Percentiles rank a stretch among this genome's conserved stretches.
Conservation (phyloP, 345 rosid genomes). For the Sonneratia caseolaris region DNA sequence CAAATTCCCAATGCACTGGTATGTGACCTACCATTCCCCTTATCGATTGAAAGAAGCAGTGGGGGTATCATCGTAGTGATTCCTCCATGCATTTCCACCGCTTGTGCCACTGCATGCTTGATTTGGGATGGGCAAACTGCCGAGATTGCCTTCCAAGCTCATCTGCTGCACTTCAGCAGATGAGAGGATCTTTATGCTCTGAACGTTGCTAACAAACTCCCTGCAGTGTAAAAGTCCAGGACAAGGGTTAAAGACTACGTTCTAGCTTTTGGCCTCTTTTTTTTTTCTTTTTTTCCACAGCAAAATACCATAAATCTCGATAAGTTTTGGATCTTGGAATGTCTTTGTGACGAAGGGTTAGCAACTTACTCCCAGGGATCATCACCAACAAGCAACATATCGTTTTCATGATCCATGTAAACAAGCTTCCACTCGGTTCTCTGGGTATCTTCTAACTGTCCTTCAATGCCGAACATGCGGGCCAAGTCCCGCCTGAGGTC, state of each 20-base stretch:
- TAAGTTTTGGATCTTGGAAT: too few species aligned
- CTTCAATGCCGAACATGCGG: conserved; percentile 91
- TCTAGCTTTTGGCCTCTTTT: too few species aligned
- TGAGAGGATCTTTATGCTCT: conserved; percentile 83
- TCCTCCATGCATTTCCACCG: conserved; percentile 84
- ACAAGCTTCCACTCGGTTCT: conserved; percentile 92
- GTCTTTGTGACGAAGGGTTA: background rate
- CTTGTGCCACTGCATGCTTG: conserved; percentile 86
- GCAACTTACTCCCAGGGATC: conserved; percentile 97
- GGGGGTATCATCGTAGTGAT: conserved; percentile 72
- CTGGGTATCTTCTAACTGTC: conserved; percentile 86
- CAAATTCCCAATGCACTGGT: too few species aligned
- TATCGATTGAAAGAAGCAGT: conserved; percentile 81
- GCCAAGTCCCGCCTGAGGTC: conserved; percentile 85
- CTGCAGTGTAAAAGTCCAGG: conserved; percentile 29
- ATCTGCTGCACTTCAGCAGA: conserved; percentile 89
- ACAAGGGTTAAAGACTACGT: background rate
- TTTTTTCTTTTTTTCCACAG: too few species aligned
- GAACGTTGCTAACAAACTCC: conserved; percentile 85
- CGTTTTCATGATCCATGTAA: conserved; percentile 86
- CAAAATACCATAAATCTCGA: too few species aligned
- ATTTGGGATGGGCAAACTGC: conserved; percentile 51
- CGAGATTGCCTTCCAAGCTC: conserved; percentile 90
- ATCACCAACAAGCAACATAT: conserved; percentile 88
- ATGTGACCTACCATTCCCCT: background rate